These are phyloP conservation scores for Aspergillus affinis DNA, from an alignment of 495 filamentous ascomycete species.

Conservation along the genomic window DNA sequence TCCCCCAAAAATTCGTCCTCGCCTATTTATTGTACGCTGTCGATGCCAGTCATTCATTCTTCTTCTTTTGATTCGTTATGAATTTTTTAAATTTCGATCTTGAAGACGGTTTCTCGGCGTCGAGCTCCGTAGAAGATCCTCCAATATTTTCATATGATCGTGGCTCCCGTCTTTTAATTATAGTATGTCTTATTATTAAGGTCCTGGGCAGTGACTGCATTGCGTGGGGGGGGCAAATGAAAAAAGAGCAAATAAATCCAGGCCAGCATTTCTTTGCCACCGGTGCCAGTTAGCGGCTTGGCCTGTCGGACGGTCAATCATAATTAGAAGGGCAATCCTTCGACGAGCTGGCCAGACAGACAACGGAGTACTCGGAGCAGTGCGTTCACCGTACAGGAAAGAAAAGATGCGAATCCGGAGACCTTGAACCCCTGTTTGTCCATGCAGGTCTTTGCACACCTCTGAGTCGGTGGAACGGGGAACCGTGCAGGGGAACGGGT, in stretches of 20 bases:
- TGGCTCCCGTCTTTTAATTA: background rate
- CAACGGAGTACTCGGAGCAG: no score
- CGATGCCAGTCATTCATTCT: no score
- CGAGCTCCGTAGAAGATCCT: background rate
- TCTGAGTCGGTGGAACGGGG: constrained; percentile 15
- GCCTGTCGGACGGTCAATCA: constrained; percentile 3
- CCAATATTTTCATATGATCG: background rate
- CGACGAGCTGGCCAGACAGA: background rate
- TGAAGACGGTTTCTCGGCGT: background rate
- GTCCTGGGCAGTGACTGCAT: background rate
- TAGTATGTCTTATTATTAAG: background rate
- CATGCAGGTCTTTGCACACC: constrained; percentile 20
- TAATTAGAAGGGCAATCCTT: background rate
- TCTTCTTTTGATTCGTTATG: background rate
- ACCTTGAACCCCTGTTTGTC: constrained; percentile 22
- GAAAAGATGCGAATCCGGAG: constrained; percentile 12
- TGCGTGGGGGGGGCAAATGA: constrained; percentile 5
- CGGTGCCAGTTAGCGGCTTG: constrained; percentile 13
- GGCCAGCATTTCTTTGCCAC: constrained; percentile 16
- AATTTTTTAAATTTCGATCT: background rate
- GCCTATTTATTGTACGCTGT: background rate
- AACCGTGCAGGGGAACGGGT: background rate
- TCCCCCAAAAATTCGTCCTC: constrained; percentile 14
- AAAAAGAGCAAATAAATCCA: background rate
- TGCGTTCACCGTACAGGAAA: constrained; percentile 2